Evolutionary conservation across 352 stramenopile species (phyloP), one percentile per base, ranked within the genome.

Genomic region (Phytophthora pseudosyringae): DNA sequence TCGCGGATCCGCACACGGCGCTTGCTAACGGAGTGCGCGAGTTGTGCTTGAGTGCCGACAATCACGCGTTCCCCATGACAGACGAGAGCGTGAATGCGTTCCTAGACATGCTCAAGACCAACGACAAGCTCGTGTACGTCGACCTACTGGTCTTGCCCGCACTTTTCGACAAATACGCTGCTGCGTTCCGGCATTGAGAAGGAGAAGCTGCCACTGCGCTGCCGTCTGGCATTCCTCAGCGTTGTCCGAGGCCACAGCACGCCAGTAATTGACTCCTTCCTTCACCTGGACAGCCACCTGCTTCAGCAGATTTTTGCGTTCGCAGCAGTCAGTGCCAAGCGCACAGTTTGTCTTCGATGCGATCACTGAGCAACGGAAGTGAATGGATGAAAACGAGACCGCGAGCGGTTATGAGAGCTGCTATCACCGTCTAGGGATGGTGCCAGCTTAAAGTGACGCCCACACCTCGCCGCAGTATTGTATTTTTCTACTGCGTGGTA

Each of bases 41-140:
- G 28, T 28, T 77, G 44, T 75, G 65, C 12, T 41, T 77, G 50
- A 63, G 53, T 49, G 57, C 65, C 5, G 60, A 71, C 16, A 74
- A 71, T 33, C 50, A 71, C 35, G 69, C 63, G 8, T 48, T 65
- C 18, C 59, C 65, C 10, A 64, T 67, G 55, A 44, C 55, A 15
- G 65, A 75, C 0, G 51, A 62, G 25, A 74, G 26, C 16, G 51
- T 75, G 2, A 29, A 63, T 29, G 35, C 49, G 5, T 69, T 77
- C 16, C 47, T 77, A 5, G 21, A 51, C 16, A 46, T 59, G 3
- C 69, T 77, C 5, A 50, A 69, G 15, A 60, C 46, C 5, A 77
- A 77, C 69, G 46, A 66, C 35, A 73, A 56, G 16, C 56, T 77
- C 15, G 36, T 69, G 48, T 66, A 72, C 35, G 49, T 75, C 15